A percentile compares a stretch with the other conserved stretches of the same genome.
Evolutionary conservation across 2,329 filamentous ascomycete genomes (phyloP).

Genomic region (Ceratocystis harringtonii): DNA sequence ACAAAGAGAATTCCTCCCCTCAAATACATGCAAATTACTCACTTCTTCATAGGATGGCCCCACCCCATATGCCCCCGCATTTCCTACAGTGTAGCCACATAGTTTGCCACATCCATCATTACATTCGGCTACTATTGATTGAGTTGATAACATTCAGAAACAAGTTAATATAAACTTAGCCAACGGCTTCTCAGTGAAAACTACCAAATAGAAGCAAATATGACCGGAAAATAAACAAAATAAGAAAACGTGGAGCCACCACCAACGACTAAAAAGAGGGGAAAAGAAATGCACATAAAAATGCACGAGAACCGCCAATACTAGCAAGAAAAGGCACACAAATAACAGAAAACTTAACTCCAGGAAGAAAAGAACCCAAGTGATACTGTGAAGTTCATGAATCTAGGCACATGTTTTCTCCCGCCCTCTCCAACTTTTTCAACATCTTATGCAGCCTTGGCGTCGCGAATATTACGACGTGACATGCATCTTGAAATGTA

Average conservation of each 20-base stretch:
- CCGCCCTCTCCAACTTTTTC: background rate
- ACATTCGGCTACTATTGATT: no score
- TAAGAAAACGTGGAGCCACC: background rate
- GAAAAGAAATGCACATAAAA: background rate
- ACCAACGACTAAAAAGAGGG: background rate
- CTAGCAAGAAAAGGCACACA: background rate
- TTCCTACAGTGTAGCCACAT: no score
- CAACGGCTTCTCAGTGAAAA: background rate
- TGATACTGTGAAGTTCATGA: slow-evolving; percentile 1
- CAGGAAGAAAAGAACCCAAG: background rate
- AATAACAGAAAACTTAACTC: background rate
- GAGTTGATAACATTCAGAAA: background rate
- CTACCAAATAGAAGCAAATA: background rate
- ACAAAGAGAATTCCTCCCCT: no score
- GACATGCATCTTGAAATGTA: background rate
- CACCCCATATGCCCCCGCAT: no score
- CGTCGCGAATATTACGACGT: background rate
- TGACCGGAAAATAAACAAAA: background rate
- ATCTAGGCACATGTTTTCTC: background rate
- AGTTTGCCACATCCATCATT: no score
- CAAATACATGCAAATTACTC: no score
- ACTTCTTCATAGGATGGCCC: no score
- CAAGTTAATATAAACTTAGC: background rate
- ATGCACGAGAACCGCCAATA: background rate
- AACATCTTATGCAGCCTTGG: background rate